phyloP scores from a whole-genome alignment of 1,284 basidiomycete species.

The Retiboletus flavoniger region DNA sequence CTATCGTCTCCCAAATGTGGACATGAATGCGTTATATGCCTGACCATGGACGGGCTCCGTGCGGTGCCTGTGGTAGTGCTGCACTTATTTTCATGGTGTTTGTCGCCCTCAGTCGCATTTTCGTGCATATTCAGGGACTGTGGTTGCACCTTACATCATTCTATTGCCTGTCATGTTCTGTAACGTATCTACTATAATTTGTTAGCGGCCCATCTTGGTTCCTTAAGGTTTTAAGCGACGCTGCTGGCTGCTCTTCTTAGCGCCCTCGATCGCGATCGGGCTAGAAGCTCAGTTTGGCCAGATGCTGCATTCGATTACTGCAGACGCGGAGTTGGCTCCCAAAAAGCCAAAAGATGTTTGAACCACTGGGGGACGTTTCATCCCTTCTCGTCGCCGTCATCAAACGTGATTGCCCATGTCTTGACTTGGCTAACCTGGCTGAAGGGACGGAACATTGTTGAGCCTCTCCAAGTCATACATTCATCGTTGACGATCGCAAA shows the following conservation, averaged over 20 bases:
- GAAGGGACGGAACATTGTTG: neutral
- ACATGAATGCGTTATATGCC: constrained; percentile 27
- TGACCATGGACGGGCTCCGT: neutral
- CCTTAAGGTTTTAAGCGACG: constrained; percentile 1
- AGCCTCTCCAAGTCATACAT: neutral
- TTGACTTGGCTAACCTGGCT: neutral
- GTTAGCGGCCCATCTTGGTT: neutral
- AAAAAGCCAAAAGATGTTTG: neutral
- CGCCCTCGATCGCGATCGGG: constrained; percentile 25
- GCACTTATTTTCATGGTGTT: neutral
- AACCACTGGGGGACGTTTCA: neutral
- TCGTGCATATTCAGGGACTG: constrained; percentile 1
- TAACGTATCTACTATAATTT: neutral
- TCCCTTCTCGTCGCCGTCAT: neutral
- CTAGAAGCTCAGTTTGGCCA: constrained; percentile 8
- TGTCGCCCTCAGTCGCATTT: neutral
- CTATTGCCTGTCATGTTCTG: neutral
- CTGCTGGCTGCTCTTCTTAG: constrained; percentile 4
- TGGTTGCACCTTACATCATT: neutral
- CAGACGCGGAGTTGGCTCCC: neutral
- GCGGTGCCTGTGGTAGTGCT: neutral
- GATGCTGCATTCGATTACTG: constrained; percentile 5
- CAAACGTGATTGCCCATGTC: neutral
- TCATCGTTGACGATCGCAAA: constrained; percentile 7
- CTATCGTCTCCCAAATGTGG: constrained; percentile 19